phyloP scores from a whole-genome alignment of 2,329 filamentous ascomycete species.

The Ustilaginoidea virens region DNA sequence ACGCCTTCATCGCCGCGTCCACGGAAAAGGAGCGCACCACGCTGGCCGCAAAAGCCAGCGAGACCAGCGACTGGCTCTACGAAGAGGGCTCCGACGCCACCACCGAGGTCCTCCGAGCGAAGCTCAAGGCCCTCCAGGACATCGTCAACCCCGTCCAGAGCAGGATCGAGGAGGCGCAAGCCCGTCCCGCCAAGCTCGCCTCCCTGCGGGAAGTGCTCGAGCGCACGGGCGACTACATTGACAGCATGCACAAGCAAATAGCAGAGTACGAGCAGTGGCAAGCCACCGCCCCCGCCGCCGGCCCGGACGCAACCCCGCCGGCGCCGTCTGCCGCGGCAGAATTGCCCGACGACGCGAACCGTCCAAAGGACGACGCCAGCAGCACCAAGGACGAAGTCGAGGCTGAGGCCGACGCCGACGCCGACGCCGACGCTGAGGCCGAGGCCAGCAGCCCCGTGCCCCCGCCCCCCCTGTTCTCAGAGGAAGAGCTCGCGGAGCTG shows the following conservation, averaged over 20 bases:
- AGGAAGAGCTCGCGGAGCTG: slow-evolving; percentile 54
- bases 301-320: slow-evolving; percentile 26
- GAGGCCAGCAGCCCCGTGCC: slow-evolving; percentile 31
- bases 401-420: slow-evolving; percentile 28
- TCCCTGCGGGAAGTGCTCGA: slow-evolving; percentile 55
- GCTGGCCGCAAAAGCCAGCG: slow-evolving; percentile 53
- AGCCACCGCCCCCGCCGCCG: slow-evolving; percentile 24
- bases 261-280: slow-evolving; percentile 48
- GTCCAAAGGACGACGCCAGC: slow-evolving; percentile 57
- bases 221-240: slow-evolving; percentile 54
- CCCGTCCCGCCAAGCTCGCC: slow-evolving; percentile 55
- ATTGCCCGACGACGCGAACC: slow-evolving; percentile 35
- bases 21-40: slow-evolving; percentile 49
- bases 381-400: slow-evolving; percentile 24
- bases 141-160: slow-evolving; percentile 65
- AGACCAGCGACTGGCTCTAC: slow-evolving; percentile 80
- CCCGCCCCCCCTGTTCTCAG: slow-evolving; percentile 51
- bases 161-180: slow-evolving; percentile 55
- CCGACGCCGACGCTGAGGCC: slow-evolving; percentile 28
- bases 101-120: slow-evolving; percentile 58
- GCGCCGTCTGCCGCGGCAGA: slow-evolving; percentile 31
- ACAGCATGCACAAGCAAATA: slow-evolving; percentile 55
- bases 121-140: slow-evolving; percentile 60
- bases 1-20: slow-evolving; percentile 56
- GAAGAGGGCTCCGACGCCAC: slow-evolving; percentile 65